Evolutionary conservation across 1,284 basidiomycete species (phyloP).

Genomic region (Anthracocystis setariae): DNA sequence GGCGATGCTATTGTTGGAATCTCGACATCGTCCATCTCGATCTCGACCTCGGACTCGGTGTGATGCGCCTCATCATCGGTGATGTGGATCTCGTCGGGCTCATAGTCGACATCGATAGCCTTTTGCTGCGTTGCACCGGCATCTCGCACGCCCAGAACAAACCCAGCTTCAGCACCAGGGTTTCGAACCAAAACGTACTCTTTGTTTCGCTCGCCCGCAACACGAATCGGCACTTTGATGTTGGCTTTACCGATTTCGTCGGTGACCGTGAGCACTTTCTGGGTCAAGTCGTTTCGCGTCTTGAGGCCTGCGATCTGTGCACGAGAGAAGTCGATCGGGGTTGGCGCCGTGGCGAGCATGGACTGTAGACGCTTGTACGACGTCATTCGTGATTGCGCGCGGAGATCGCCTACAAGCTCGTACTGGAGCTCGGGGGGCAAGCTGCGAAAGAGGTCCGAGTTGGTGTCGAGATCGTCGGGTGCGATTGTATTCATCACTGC

Average conservation of each 20-base stretch:
- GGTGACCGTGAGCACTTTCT: conserved; percentile 91
- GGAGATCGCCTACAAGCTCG: conserved; percentile 95
- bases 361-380: conserved; percentile 88
- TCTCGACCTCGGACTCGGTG: conserved; percentile 39
- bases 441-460: conserved; percentile 76
- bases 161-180: conserved; percentile 82
- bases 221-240: conserved; percentile 87
- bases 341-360: conserved; percentile 84
- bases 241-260: conserved; percentile 87
- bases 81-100: conserved; percentile 46
- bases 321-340: conserved; percentile 92
- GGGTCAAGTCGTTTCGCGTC: conserved; percentile 89
- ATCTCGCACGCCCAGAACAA: conserved; percentile 88
- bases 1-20: conserved; percentile 35
- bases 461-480: conserved; percentile 64
- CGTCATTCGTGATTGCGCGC: conserved; percentile 91
- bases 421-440: conserved; percentile 96
- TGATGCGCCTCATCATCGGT: conserved; percentile 37
- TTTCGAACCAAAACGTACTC: conserved; percentile 95
- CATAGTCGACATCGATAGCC: conserved; percentile 79
- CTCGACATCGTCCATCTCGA: conserved; percentile 63
- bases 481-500: conserved; percentile 60
- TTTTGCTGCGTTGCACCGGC: conserved; percentile 78
- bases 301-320: conserved; percentile 82
- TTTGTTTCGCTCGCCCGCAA: conserved; percentile 91